Base-by-base conservation (phyloP, 148 eudicot species). In the Limonium bicolor region DNA sequence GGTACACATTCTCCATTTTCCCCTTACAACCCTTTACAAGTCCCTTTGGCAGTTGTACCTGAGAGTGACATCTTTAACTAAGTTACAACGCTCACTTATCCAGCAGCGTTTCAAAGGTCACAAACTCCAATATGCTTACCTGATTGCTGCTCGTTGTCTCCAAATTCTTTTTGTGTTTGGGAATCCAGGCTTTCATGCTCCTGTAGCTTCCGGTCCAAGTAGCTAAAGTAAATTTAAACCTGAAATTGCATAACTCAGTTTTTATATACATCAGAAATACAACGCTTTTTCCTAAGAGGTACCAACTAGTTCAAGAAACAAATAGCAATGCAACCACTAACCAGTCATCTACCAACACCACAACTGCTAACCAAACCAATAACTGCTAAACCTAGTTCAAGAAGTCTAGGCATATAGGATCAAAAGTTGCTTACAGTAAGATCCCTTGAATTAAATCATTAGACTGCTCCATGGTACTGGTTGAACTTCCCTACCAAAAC, bases 121-220 rank as follows among this genome's bases (percentile, higher is more conserved):
- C n/a, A n/a, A n/a, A n/a, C n/a, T n/a, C n/a, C n/a, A 27, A 20
- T 20, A 21, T 41, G 11, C 49, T 39, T 19, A 82, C 94, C 76
- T 82, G 80, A 59, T 66, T 41, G 52, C 75, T 55, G 35, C 54
- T 74, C 62, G 72, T 90, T 11, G 63, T 50, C 66, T 74, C 81
- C 83, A 69, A 51, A 7, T 13, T 43, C 0, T 43, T 28, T 33
- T 77, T 78, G 54, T 80, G 80, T 54, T 80, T 80, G 2, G 92
- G 76, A 56, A 80, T 60, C 84, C 95, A 84, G 20, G 77, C 93
- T 58, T 54, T 77, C 62, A 90, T 78, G 54, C 93, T 84, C 62
- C 97, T 62, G 56, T 70, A 55, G 58, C 81, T 80, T 56, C 97
- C 97, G 5, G 81, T 77, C 92, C 94, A 84, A 6, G 93, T 83